Evolutionary conservation across 208 protist genomes (phyloP).

Genomic region (Trypanosoma brucei): DNA sequence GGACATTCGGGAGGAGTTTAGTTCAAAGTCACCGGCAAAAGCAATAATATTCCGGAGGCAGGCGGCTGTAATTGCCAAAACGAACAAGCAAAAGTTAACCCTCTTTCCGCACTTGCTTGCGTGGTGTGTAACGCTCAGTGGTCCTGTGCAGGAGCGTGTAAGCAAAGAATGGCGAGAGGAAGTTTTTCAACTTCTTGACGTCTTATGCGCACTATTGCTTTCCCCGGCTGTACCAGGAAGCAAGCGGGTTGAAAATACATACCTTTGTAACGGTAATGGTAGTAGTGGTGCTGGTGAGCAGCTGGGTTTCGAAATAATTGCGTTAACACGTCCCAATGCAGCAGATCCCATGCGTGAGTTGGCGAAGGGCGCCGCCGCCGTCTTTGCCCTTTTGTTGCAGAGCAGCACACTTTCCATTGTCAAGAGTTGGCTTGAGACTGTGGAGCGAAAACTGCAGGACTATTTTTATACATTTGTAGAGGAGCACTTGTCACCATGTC

Average conservation of each 20-base stretch:
- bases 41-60: constrained; percentile 46
- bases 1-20: constrained; percentile 61
- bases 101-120: constrained; percentile 74
- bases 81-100: constrained; percentile 78
- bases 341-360: constrained; percentile 59
- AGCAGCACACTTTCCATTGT: constrained; percentile 48
- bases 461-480: constrained; percentile 65
- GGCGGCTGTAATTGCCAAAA: constrained; percentile 56
- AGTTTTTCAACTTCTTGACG: constrained; percentile 67
- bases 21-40: constrained; percentile 46
- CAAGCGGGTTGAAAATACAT: constrained; percentile 61
- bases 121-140: constrained; percentile 58
- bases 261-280: constrained; percentile 33
- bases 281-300: constrained; percentile 12
- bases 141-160: constrained; percentile 3
- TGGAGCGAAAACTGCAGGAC: constrained; percentile 66
- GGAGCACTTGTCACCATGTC: constrained; percentile 54
- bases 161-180: constrained; percentile 40
- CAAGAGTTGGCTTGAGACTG: constrained; percentile 76
- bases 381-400: constrained; percentile 68
- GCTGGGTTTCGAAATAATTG: constrained; percentile 46
- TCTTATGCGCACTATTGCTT: constrained; percentile 63
- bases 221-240: constrained; percentile 35
- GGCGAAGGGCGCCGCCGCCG: constrained; percentile 67
- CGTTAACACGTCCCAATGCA: constrained; percentile 49